These are phyloP conservation scores for Leishmania gerbilli DNA, from an alignment of 208 protist species.

Conservation along the genomic window DNA sequence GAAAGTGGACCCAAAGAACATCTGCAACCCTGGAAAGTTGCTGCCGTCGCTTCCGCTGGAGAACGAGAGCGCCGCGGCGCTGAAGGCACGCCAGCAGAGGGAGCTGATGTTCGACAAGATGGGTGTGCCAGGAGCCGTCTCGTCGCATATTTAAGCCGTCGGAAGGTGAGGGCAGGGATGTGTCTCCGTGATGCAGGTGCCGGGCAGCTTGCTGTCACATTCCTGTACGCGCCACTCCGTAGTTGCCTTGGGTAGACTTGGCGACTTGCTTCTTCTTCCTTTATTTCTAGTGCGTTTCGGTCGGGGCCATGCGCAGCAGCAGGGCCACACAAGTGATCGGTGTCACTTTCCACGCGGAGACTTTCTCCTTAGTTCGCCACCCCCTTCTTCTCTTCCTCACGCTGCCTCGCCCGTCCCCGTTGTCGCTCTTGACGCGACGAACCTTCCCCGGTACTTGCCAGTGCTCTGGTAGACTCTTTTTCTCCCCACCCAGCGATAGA, in stretches of 20 bases:
- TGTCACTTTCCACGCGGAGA: not conserved
- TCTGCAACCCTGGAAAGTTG: constrained; percentile 93
- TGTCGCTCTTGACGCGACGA: not conserved
- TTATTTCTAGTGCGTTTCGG: not conserved
- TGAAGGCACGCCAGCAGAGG: constrained; percentile 48
- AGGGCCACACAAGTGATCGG: not conserved
- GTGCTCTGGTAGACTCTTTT: not conserved
- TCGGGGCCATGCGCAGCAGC: not conserved
- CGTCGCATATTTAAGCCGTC: constrained; percentile 41
- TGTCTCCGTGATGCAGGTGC: not conserved
- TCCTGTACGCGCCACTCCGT: not conserved
- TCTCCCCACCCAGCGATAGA: too few species aligned
- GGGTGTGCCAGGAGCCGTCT: constrained; percentile 72
- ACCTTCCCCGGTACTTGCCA: not conserved
- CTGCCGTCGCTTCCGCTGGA: constrained; percentile 57
- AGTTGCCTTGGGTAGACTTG: not conserved
- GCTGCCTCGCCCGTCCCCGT: not conserved
- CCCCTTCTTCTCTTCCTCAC: not conserved
- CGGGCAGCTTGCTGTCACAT: not conserved
- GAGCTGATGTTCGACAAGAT: constrained; percentile 94
- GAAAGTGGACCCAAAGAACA: constrained; percentile 85
- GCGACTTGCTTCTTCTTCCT: not conserved
- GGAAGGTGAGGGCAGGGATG: too few species aligned
- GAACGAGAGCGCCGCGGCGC: constrained; percentile 41
- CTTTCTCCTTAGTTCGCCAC: not conserved